Evolutionary conservation across 2,329 filamentous ascomycete species (phyloP), one percentile per base, ranked within the genome.

Genomic region (Ophiostoma piceae): DNA sequence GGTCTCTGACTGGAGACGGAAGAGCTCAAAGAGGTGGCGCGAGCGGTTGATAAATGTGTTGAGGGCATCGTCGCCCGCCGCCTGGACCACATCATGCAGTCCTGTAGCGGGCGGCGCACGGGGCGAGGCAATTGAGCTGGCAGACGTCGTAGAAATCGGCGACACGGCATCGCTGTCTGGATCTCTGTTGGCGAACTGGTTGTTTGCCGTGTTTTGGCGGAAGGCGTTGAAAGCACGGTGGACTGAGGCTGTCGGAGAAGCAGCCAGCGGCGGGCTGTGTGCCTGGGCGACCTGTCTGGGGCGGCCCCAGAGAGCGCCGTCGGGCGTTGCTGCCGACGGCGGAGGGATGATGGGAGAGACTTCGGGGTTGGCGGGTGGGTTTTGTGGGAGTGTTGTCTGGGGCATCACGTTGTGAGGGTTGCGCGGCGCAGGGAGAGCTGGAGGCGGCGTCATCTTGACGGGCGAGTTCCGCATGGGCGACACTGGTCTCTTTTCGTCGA

Each of bases 1-100:
- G 41, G 88, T 85, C 77, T 96, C 92, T 0, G 92, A 89, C 70
- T 94, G 91, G 62, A 94, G 79, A 51, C 88, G 84, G 76, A 96
- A 96, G 2, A 95, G 83, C 73, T 90, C 88, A 72, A 87, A 89
- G 74, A 95, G 85, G 76, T 94, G 91, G 26, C 84, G 86, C 2
- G 91, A 90, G 35, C 92, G 88, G 6, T 81, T 77, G 3, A 87
- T 85, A 76, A 97, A 96, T 14, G 89, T 85, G 8, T 84, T 79
- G 67, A 94, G 83, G 0, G 92, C 89, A 69, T 88, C 87, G 67
- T 91, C 88, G 51, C 43, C 16, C 11, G 39, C 80, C 4, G 84
- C 79, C 69, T 77, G 74, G 12, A 79, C 76, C 0, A 77, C 78
- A 68, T 85, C 83, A 6, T 79, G 79, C 41, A 83, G 71, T 68